Evolutionary conservation across 495 filamentous ascomycete species (phyloP).

Genomic region (Penicillium manginii): DNA sequence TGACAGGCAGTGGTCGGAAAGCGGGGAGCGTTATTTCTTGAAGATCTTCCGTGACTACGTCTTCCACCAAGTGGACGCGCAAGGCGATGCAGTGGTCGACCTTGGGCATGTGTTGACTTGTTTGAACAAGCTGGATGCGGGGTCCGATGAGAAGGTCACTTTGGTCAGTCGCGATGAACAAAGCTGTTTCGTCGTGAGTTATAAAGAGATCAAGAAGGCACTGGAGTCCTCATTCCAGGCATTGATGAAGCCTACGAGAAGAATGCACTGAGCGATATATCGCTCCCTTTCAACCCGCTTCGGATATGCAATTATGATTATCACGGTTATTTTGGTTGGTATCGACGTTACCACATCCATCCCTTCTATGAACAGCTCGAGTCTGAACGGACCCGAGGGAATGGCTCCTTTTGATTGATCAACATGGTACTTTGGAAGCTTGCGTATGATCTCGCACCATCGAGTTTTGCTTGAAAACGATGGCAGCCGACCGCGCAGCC

Average conservation of each 20-base stretch:
- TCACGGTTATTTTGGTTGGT: conserved; percentile 7
- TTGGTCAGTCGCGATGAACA: conserved; percentile 89
- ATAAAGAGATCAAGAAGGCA: conserved; percentile 82
- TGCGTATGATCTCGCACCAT: conserved; percentile 7
- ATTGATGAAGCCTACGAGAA: conserved; percentile 60
- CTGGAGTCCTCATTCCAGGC: conserved; percentile 81
- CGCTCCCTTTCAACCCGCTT: conserved; percentile 1
- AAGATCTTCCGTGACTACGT: conserved; percentile 97
- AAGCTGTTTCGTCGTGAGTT: conserved; percentile 81
- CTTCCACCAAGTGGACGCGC: conserved; percentile 89
- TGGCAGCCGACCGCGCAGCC: conserved; percentile 7
- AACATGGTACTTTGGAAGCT: conserved; percentile 2
- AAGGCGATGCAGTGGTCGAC: conserved; percentile 78
- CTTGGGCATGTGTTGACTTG: conserved; percentile 82
- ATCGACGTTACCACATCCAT: not conserved
- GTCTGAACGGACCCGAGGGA: conserved; percentile 3
- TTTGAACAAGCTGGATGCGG: conserved; percentile 91
- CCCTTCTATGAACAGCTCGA: not conserved
- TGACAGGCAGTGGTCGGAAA: conserved; percentile 81
- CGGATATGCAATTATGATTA: conserved; percentile 14
- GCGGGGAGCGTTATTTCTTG: conserved; percentile 84
- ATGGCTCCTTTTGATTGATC: conserved; percentile 1
- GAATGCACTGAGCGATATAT: conserved; percentile 39
- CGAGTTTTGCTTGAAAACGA: conserved; percentile 4
- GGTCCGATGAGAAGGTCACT: conserved; percentile 81